Percentiles rank a stretch among this genome's conserved stretches.
Evolutionary conservation across 805 yeast genomes (phyloP).

Genomic region (Cyberlindnera amylophila): DNA sequence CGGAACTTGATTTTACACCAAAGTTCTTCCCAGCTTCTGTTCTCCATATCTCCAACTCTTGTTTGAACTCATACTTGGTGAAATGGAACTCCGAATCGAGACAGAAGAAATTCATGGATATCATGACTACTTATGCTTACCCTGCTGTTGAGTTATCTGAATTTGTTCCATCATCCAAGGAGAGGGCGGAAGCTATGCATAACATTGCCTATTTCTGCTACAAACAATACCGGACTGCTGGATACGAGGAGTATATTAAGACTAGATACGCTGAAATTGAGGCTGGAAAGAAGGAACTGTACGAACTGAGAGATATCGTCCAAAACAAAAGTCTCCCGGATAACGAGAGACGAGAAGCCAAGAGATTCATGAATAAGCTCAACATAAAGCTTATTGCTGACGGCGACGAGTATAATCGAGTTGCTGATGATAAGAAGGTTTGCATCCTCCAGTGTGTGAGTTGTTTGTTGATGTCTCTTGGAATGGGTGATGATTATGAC

Average conservation of each 20-base stretch:
- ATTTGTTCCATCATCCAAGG: constrained; percentile 21
- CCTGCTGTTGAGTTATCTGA: constrained; percentile 24
- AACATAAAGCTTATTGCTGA: constrained; percentile 48
- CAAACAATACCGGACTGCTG: constrained; percentile 47
- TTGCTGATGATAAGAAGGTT: constrained; percentile 35
- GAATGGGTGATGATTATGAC: constrained; percentile 38
- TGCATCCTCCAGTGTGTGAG: constrained; percentile 53
- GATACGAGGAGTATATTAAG: constrained; percentile 41
- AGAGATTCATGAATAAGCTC: constrained; percentile 47
- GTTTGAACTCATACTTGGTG: constrained; percentile 41
- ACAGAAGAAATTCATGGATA: constrained; percentile 57
- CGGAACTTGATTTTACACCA: constrained; percentile 7
- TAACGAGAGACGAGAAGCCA: constrained; percentile 49
- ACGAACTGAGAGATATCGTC: constrained; percentile 43
- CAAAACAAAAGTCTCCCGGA: constrained; percentile 37
- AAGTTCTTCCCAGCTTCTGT: constrained; percentile 4
- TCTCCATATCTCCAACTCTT: constrained; percentile 22
- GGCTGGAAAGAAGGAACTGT: constrained; percentile 43
- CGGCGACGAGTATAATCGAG: constrained; percentile 37
- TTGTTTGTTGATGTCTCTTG: constrained; percentile 56
- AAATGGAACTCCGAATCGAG: constrained; percentile 72
- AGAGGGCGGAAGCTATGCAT: constrained; percentile 47
- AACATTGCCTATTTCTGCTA: constrained; percentile 74
- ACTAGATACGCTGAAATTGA: constrained; percentile 38
- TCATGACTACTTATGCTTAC: constrained; percentile 54